Conservation (phyloP, 2,329 filamentous ascomycete species). For the Pseudogymnoascus destructans region DNA sequence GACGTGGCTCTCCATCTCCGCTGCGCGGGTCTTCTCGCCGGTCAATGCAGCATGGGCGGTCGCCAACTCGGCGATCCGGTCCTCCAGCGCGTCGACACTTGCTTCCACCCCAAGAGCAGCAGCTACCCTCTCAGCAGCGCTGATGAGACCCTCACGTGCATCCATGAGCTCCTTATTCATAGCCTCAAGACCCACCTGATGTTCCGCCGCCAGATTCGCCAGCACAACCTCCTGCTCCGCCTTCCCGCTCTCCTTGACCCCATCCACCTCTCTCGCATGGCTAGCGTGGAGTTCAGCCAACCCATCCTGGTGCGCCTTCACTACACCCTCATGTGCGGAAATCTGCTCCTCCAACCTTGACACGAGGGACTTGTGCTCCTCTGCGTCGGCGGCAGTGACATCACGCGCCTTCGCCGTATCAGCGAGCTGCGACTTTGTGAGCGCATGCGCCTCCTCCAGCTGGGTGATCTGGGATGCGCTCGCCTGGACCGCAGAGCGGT, state of each 20-base stretch:
- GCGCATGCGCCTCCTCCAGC: conserved; percentile 12
- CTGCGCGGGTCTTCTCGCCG: conserved; percentile 44
- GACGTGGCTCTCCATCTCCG: conserved; percentile 43
- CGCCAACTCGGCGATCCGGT: conserved; percentile 45
- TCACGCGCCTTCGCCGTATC: conserved; percentile 4
- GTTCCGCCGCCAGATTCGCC: conserved; percentile 45
- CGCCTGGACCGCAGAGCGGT: background rate
- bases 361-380: conserved; percentile 33
- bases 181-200: conserved; percentile 40
- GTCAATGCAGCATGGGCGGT: conserved; percentile 46
- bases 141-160: conserved; percentile 52
- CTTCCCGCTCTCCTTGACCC: conserved; percentile 36
- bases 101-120: conserved; percentile 47
- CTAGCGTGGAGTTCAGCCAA: conserved; percentile 36
- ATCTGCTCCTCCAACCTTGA: conserved; percentile 45
- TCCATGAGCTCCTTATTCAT: conserved; percentile 51
- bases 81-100: conserved; percentile 53
- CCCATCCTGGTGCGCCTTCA: conserved; percentile 41
- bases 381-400: conserved; percentile 31
- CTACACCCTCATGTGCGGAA: conserved; percentile 42
- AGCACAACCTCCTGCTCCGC: conserved; percentile 45
- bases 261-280: conserved; percentile 38
- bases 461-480: conserved; percentile 35
- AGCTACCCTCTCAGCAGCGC: conserved; percentile 50
- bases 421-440: background rate